Base-by-base conservation (phyloP, 345 rosid genomes). In the Draba incana region DNA sequence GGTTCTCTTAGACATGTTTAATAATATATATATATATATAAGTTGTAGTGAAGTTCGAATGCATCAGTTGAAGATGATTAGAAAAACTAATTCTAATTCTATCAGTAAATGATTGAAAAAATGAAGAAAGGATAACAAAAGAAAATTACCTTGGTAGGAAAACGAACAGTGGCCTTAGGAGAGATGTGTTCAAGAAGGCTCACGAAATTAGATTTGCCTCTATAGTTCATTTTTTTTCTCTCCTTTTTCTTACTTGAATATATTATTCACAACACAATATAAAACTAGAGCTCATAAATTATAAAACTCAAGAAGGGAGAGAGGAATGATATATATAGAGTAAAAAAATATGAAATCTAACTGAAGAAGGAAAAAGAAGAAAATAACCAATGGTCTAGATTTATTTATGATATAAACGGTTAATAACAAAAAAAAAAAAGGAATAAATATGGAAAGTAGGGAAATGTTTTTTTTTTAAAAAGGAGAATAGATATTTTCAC, bases 151-250 rank as follows among this genome's bases (percentile, higher is more conserved):
- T 38, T 16, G 13, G 5, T 47, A 37, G 27, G 57, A 20, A 25
- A 35, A 2, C 27, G 37, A 49, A 68, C 13, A 0, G 8, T 0
- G 20, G 20, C 20, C 20, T 20, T 2, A 14, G 39, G 57, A 48
- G 48, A 47, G 0, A 12, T 57, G 11, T 7, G 27, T 41, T 57
- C 27, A 25, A 68, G 49, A n/a, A 68, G 47, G 2, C 41, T 68
- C 27, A 47, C 57, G 8, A 68, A 68, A 38, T 48, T 47, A 38
- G 65, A 47, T 9, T 13, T 9, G 31, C 33, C 33, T 42, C 31
- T 54, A 1, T 15, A n/a, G 9, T 10, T 66, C 70, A 43, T 35
- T 46, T 16, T 57, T 33, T 2, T 35, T 7, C 7, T 35, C 1
- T 35, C 0, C 8, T 8, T 35, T 35, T 35, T 10, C 16, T 11